Evolutionary conservation across 2,329 filamentous ascomycete species (phyloP).

Genomic region (Aspergillus pseudoviridinutans): DNA sequence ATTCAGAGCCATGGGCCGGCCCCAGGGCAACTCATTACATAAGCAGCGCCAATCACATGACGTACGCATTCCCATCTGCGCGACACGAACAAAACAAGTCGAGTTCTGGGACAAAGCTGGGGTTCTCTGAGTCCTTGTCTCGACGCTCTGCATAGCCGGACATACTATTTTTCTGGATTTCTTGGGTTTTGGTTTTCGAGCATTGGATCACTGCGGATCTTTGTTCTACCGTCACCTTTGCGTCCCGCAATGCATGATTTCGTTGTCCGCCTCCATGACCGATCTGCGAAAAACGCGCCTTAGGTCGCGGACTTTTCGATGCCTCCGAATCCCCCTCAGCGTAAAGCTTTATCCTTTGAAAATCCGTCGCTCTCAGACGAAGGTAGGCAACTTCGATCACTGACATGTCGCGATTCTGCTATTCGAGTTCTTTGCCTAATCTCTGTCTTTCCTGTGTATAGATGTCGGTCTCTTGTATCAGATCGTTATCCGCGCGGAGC

Average conservation of each 20-base stretch:
- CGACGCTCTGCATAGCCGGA: not conserved
- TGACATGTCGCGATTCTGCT: not conserved
- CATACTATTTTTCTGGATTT: not conserved
- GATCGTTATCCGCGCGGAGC: constrained; percentile 69
- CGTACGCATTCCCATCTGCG: constrained; percentile 10
- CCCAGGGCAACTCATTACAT: constrained; percentile 11
- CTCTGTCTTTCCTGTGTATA: constrained; percentile 30
- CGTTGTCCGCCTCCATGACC: constrained; percentile 39
- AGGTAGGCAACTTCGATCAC: constrained; percentile 41
- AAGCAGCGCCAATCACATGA: constrained; percentile 11
- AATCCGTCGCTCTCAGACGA: constrained; percentile 55
- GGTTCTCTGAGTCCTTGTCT: constrained; percentile 1
- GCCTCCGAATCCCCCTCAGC: constrained; percentile 45
- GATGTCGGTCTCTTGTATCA: constrained; percentile 76
- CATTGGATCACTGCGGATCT: constrained; percentile 3
- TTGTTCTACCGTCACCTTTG: constrained; percentile 2
- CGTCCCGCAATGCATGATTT: constrained; percentile 39
- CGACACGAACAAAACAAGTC: constrained; percentile 17
- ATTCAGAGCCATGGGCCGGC: not conserved
- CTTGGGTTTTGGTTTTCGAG: not conserved
- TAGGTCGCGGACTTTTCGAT: constrained; percentile 47
- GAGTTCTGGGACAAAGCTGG: constrained; percentile 5
- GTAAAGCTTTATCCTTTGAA: constrained; percentile 39
- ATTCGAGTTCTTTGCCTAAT: not conserved
- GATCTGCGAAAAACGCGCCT: constrained; percentile 41